Conservation (phyloP, 805 yeast genomes). For the Myxozyma neglecta region DNA sequence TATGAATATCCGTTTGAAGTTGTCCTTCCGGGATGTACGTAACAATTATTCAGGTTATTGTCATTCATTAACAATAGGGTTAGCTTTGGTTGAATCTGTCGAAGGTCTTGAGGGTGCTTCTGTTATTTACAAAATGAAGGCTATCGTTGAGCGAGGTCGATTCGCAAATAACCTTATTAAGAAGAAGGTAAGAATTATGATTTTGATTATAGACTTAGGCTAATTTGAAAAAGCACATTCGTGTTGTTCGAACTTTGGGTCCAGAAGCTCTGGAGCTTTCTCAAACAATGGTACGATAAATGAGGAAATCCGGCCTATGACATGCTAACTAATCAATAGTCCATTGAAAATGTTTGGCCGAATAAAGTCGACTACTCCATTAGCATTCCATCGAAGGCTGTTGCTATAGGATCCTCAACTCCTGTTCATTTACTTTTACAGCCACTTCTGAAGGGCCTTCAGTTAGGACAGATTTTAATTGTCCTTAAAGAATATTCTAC, state of each 20-base stretch:
- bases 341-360: slow-evolving; percentile 96
- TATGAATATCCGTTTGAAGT: slow-evolving; percentile 89
- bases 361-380: slow-evolving; percentile 85
- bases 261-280: slow-evolving; percentile 84
- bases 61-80: neutral
- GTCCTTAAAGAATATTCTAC: slow-evolving; percentile 67
- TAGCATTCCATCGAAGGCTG: slow-evolving; percentile 81
- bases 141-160: slow-evolving; percentile 79
- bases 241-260: slow-evolving; percentile 82
- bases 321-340: slow-evolving; percentile 35
- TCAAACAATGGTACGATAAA: slow-evolving; percentile 60
- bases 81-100: slow-evolving; percentile 68
- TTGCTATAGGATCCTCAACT: slow-evolving; percentile 81
- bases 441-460: slow-evolving; percentile 79
- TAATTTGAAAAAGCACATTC: slow-evolving; percentile 48
- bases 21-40: slow-evolving; percentile 70
- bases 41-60: neutral
- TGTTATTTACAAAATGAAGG: slow-evolving; percentile 68
- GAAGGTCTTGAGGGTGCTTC: slow-evolving; percentile 86
- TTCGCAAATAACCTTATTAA: slow-evolving; percentile 64
- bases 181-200: slow-evolving; percentile 45
- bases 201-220: neutral
- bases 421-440: slow-evolving; percentile 69
- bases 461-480: slow-evolving; percentile 70
- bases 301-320: neutral